Evolutionary conservation across 2,329 filamentous ascomycete species (phyloP).

Genomic region (Parastagonospora nodorum): DNA sequence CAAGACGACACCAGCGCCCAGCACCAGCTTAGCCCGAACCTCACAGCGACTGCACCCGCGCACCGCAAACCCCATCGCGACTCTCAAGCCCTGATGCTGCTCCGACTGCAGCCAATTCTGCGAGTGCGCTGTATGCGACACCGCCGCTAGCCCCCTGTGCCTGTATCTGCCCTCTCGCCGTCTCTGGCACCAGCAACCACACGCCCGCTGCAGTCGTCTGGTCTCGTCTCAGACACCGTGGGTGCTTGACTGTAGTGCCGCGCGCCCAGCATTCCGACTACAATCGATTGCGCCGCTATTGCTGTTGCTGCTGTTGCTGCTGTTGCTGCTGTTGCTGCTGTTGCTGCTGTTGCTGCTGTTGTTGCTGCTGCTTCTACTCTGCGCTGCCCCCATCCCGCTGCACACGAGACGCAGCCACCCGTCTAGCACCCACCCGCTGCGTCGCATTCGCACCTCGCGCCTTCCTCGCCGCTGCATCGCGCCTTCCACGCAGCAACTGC

Average conservation of each 20-base stretch:
- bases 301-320: neutral
- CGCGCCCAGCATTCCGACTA: neutral
- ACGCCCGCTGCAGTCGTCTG: conserved; percentile 1
- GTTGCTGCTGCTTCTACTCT: conserved; percentile 2
- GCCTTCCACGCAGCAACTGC: conserved; percentile 1
- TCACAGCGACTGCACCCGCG: neutral
- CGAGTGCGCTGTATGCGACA: conserved; percentile 42
- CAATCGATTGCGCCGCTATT: neutral
- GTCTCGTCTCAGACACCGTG: conserved; percentile 3
- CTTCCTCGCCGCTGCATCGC: conserved; percentile 2
- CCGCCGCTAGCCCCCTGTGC: conserved; percentile 22
- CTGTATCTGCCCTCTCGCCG: conserved; percentile 19
- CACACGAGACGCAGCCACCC: conserved; percentile 8
- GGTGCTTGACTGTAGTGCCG: neutral
- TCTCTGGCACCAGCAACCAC: neutral
- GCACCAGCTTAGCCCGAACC: conserved; percentile 5
- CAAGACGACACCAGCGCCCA: conserved; percentile 8
- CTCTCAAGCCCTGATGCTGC: conserved; percentile 35
- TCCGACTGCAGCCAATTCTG: conserved; percentile 28
- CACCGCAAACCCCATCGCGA: conserved; percentile 4
- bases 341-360: neutral
- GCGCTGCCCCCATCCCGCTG: neutral
- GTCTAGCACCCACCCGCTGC: conserved; percentile 8
- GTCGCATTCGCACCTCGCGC: conserved; percentile 13
- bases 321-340: conserved; percentile 1